These are phyloP conservation scores for Penicillium occitanis DNA, from an alignment of 2,329 filamentous ascomycete species.

Conservation along the genomic window DNA sequence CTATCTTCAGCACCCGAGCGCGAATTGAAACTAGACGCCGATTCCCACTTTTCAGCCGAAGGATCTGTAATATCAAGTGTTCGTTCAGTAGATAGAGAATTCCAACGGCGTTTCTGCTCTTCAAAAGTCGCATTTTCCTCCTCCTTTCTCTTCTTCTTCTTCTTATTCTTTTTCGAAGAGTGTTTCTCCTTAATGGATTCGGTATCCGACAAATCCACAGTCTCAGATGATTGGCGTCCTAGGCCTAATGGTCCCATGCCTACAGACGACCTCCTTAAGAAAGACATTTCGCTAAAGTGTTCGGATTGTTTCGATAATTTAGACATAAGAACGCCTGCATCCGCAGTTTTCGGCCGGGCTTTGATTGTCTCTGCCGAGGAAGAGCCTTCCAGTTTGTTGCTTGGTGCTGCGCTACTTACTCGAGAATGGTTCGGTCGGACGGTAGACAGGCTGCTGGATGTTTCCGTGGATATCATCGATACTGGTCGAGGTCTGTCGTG, in stretches of 20 bases:
- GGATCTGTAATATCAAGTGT: constrained; percentile 11
- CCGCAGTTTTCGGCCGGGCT: constrained; percentile 45
- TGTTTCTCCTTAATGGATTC: constrained; percentile 18
- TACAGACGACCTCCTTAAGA: constrained; percentile 18
- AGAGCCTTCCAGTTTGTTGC: constrained; percentile 10
- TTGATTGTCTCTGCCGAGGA: constrained; percentile 14
- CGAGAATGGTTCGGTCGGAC: constrained; percentile 69
- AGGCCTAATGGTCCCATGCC: constrained; percentile 17
- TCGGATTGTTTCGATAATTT: constrained; percentile 6
- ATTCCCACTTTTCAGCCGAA: constrained; percentile 20
- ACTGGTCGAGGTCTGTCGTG: constrained; percentile 62
- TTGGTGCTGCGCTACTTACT: constrained; percentile 59
- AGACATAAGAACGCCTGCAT: constrained; percentile 24
- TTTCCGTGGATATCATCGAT: constrained; percentile 81
- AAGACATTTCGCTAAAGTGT: constrained; percentile 15
- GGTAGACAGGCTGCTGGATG: constrained; percentile 71
- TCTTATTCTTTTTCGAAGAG: constrained; percentile 13
- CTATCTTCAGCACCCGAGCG: constrained; percentile 15
- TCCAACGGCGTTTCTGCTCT: not conserved
- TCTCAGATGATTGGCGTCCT: constrained; percentile 16
- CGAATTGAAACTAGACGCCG: constrained; percentile 21
- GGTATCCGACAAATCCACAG: constrained; percentile 2
- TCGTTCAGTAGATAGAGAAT: constrained; percentile 1
- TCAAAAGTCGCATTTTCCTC: not conserved
- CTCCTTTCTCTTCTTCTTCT: constrained; percentile 14